Evolutionary conservation across 2,329 filamentous ascomycete species (phyloP), one percentile per base, ranked within the genome.

Genomic region (Lasiodiplodia sp.): DNA sequence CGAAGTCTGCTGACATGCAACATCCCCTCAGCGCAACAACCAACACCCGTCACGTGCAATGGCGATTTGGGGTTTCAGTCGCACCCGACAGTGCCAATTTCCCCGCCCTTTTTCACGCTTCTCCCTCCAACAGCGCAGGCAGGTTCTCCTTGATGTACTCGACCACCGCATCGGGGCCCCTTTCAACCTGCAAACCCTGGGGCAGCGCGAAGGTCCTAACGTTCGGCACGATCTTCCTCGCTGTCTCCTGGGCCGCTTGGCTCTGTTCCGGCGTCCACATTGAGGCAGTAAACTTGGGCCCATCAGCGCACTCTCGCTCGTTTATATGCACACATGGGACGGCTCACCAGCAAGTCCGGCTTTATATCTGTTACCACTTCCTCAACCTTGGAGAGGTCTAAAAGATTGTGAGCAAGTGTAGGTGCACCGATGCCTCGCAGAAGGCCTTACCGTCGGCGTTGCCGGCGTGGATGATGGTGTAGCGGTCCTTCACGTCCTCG

Each of bases 401-500:
- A 1, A 51, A 40, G 57, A 14, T 8, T 23, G 55, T 25, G 28
- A 65, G 62, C 7, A 47, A 7, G 31, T 2, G 28, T 23, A 21
- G 44, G n/a, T 69, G 67, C 52, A 28, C 12, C 7, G 16, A 51
- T 53, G 66, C n/a, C 12, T 18, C 21, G n/a, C 31, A 40, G 55
- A 11, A 57, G 4, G 2, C 76, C 83, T 72, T 77, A 90, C 88
- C 86, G 52, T 87, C 84, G 73, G 85, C 87, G 75, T 92, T 92
- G 44, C 82, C 88, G 28, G 86, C 83, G 75, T 92, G 83, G 47
- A 85, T 80, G 71, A 92, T 91, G 1, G 83, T 87, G 77, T 91
- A 92, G 49, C 80, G 80, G 67, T 90, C 88, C 75, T 88, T 89
- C 38, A 92, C 78, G 14, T 83, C 85, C 68, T 90, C 87, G 12